Conservation (phyloP, 768 basidiomycete species). For the Amanita molliuscula region DNA sequence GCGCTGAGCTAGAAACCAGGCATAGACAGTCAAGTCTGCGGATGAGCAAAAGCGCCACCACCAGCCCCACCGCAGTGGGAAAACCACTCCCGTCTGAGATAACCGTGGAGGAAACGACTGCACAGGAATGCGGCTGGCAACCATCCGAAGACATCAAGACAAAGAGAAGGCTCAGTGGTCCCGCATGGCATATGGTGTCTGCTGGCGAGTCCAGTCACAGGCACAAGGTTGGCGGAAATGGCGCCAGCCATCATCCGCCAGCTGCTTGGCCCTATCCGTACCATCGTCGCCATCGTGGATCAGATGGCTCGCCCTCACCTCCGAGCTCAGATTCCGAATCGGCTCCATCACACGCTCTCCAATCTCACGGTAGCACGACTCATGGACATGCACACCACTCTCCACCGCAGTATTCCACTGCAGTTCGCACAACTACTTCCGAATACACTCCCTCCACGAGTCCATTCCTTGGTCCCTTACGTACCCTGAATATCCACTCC, state of each 20-base stretch:
- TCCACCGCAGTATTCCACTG: conserved; percentile 21
- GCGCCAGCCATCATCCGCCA: conserved; percentile 13
- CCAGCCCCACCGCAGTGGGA: conserved; percentile 40
- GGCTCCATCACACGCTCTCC: conserved; percentile 25
- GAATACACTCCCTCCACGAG: conserved; percentile 63
- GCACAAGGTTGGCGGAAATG: conserved; percentile 3
- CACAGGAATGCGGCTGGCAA: conserved; percentile 25
- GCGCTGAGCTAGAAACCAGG: conserved; percentile 68
- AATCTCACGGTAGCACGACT: conserved; percentile 19
- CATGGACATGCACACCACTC: conserved; percentile 14
- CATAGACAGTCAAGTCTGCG: conserved; percentile 22
- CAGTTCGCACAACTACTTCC: conserved; percentile 17
- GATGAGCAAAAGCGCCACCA: conserved; percentile 56
- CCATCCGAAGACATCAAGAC: conserved; percentile 13
- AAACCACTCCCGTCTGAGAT: conserved; percentile 15
- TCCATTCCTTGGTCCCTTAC: conserved; percentile 71
- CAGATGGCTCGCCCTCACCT: conserved; percentile 61
- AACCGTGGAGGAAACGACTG: conserved; percentile 26
- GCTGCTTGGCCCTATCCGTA: conserved; percentile 31
- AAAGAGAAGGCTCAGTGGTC: conserved; percentile 43
- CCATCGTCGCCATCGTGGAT: conserved; percentile 23
- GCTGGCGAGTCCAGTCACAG: conserved; percentile 15
- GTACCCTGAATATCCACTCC: conserved; percentile 67
- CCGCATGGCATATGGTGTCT: conserved; percentile 37
- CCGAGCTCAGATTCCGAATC: conserved; percentile 58